These are phyloP conservation scores for Parathielavia hyrcaniae DNA, from an alignment of 495 filamentous ascomycete genomes.

Conservation along the genomic window DNA sequence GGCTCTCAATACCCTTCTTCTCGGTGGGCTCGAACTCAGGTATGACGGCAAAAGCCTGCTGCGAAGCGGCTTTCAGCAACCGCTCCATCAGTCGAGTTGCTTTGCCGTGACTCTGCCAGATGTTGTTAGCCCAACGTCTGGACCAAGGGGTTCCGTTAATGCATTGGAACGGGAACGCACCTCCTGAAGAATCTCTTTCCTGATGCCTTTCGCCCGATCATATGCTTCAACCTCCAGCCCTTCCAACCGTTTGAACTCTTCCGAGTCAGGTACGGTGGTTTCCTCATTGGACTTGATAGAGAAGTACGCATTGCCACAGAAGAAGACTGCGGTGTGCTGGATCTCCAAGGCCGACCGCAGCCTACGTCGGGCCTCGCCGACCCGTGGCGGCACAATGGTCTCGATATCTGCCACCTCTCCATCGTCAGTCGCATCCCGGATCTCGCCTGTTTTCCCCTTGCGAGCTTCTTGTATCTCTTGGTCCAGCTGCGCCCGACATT, in stretches of 20 bases:
- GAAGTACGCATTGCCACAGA: conserved; percentile 73
- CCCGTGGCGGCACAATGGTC: conserved; percentile 27
- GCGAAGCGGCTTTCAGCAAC: conserved; percentile 40
- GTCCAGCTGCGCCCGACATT: conserved; percentile 57
- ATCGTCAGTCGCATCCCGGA: conserved; percentile 29
- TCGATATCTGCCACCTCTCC: conserved; percentile 38
- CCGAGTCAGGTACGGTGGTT: conserved; percentile 56
- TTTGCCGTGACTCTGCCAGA: conserved; percentile 26
- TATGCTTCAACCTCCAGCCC: conserved; percentile 65
- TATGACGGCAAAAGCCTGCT: conserved; percentile 56
- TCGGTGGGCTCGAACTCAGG: conserved; percentile 42
- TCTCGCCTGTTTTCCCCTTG: conserved; percentile 18
- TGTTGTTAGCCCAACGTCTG: conserved; percentile 13
- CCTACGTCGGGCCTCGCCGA: conserved; percentile 57
- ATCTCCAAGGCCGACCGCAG: conserved; percentile 69
- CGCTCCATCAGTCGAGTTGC: conserved; percentile 41
- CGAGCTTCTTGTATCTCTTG: conserved; percentile 45
- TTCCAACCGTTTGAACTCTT: conserved; percentile 59
- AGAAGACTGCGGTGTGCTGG: conserved; percentile 77
- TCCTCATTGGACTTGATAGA: conserved; percentile 67
- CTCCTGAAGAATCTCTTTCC: conserved; percentile 65
- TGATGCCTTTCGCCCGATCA: conserved; percentile 65
- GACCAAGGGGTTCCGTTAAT: background rate
- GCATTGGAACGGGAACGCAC: conserved; percentile 17
- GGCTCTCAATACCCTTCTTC: conserved; percentile 35